Evolutionary conservation across 139 green algal genomes (phyloP).

Genomic region (Asterochloris erici): DNA sequence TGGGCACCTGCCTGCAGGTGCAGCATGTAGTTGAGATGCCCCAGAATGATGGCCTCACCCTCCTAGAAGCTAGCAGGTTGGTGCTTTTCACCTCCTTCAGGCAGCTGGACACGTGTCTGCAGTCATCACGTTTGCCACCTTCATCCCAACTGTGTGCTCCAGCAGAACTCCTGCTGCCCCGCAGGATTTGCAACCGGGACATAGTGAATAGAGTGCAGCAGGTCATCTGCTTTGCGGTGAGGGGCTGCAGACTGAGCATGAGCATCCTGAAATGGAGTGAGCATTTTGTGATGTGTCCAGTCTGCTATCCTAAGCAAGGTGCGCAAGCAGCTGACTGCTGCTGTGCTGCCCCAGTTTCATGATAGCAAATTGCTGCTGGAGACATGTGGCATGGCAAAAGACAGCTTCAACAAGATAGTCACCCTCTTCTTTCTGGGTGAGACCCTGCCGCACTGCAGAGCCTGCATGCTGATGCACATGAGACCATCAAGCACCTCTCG

Average conservation of each 20-base stretch:
- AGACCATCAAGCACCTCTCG: too few species aligned
- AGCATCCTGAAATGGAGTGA: too few species aligned
- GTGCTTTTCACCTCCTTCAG: not conserved
- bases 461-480: too few species aligned
- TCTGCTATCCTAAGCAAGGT: too few species aligned
- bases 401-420: constrained; percentile 81
- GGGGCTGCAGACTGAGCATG: too few species aligned
- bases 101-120: not conserved
- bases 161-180: not conserved
- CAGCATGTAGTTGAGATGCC: constrained; percentile 89
- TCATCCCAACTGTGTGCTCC: not conserved
- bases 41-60: constrained; percentile 85
- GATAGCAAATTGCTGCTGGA: constrained; percentile 92
- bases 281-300: too few species aligned
- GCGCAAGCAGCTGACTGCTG: constrained; percentile 49
- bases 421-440: constrained; percentile 49
- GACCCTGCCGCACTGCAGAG: not conserved
- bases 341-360: constrained; percentile 66
- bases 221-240: constrained; percentile 83
- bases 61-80: constrained; percentile 86
- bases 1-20: constrained; percentile 51
- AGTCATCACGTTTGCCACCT: not conserved
- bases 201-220: constrained; percentile 89
- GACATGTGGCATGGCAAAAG: constrained; percentile 88
- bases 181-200: constrained; percentile 91